These are phyloP conservation scores for Biancaea sappan DNA, from an alignment of 306 rosid species.

Conservation along the genomic window DNA sequence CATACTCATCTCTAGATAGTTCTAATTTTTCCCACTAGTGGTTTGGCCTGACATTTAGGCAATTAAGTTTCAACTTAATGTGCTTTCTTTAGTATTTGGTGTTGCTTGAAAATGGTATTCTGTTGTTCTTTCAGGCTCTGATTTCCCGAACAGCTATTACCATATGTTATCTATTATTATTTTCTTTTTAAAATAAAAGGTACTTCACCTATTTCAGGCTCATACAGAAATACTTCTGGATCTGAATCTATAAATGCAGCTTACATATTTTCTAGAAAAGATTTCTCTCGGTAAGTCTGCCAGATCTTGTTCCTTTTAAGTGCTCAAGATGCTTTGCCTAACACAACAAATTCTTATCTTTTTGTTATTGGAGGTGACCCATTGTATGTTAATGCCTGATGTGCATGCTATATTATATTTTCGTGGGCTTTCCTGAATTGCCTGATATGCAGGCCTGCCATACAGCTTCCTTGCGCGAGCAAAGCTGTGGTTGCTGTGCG, in stretches of 20 bases:
- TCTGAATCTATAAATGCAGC: conserved; percentile 70
- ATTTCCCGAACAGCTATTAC: conserved; percentile 18
- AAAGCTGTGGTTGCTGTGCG: conserved; percentile 89
- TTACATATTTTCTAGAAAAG: conserved; percentile 80
- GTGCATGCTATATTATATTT: conserved; percentile 18
- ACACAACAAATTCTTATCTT: not conserved
- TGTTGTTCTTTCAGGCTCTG: conserved; percentile 18
- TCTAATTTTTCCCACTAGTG: not conserved
- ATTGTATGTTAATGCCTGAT: conserved; percentile 5
- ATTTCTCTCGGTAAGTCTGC: conserved; percentile 72
- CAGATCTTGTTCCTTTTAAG: conserved; percentile 12
- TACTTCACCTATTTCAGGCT: conserved; percentile 62
- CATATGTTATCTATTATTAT: conserved; percentile 4
- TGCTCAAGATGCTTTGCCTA: conserved; percentile 23
- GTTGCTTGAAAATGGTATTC: not conserved
- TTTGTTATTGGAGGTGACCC: conserved; percentile 3
- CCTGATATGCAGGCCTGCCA: conserved; percentile 71
- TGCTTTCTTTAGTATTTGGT: not conserved
- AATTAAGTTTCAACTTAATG: conserved; percentile 28
- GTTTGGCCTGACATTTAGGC: conserved; percentile 24
- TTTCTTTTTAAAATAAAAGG: not conserved
- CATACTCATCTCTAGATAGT: not conserved
- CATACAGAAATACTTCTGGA: conserved; percentile 57
- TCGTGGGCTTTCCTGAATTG: conserved; percentile 31
- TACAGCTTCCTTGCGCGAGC: conserved; percentile 87